Conservation (phyloP, 75 land plant genomes). For the Sequoia sempervirens region DNA sequence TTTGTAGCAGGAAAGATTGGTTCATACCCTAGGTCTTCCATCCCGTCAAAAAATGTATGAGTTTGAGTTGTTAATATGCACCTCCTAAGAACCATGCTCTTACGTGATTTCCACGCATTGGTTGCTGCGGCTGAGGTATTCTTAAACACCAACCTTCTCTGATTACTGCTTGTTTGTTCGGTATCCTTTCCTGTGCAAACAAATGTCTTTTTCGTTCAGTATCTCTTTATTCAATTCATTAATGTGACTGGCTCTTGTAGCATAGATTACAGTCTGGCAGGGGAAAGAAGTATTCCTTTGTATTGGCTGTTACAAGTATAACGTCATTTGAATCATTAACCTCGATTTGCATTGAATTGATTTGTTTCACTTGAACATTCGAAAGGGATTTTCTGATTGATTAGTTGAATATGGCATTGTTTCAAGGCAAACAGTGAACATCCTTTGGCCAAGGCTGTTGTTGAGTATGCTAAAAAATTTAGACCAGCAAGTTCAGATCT, state of each 20-base stretch:
- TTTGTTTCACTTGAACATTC: background rate
- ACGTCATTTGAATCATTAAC: background rate
- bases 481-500: conserved; percentile 17
- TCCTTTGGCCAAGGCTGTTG: conserved; percentile 81
- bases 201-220: background rate
- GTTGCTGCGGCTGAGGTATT: conserved; percentile 75
- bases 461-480: conserved; percentile 59
- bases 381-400: conserved; percentile 6
- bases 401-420: conserved; percentile 3
- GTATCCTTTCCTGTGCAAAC: background rate
- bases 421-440: conserved; percentile 78
- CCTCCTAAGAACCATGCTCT: conserved; percentile 43
- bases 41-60: conserved; percentile 70
- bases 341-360: background rate
- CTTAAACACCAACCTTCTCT: background rate
- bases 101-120: conserved; percentile 59
- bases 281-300: background rate
- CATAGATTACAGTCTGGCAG: background rate
- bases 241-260: background rate
- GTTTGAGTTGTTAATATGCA: conserved; percentile 69
- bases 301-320: background rate
- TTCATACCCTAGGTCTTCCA: conserved; percentile 66
- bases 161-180: background rate
- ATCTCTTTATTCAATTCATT: background rate
- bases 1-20: conserved; percentile 69